A percentile compares a stretch with the other conserved stretches of the same genome.
Conservation (phyloP, 1,284 basidiomycete species). For the Pyrrhoderma lamaoense region DNA sequence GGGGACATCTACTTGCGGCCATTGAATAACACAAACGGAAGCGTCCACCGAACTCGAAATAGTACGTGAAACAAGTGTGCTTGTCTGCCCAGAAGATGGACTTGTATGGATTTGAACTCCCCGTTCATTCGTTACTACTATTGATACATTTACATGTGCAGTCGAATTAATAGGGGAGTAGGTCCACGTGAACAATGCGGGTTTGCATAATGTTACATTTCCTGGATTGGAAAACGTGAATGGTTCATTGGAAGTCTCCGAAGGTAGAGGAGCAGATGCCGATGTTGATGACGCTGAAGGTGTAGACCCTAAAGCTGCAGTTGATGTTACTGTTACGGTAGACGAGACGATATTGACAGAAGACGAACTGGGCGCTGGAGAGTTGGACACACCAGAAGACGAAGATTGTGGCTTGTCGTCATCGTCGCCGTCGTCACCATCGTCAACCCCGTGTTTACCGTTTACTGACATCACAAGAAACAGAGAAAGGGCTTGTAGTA, state of each 20-base stretch:
- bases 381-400: no score
- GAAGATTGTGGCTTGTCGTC: slow-evolving; percentile 5
- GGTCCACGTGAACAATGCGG: slow-evolving; percentile 21
- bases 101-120: neutral
- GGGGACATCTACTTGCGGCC: slow-evolving; percentile 24
- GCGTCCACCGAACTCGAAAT: slow-evolving; percentile 21
- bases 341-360: neutral
- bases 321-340: neutral
- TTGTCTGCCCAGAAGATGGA: slow-evolving; percentile 1
- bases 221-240: slow-evolving; percentile 22
- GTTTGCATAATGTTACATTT: slow-evolving; percentile 23
- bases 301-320: neutral
- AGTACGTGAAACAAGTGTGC: slow-evolving; percentile 19
- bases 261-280: neutral
- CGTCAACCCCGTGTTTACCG: slow-evolving; percentile 5
- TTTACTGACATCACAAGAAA: neutral
- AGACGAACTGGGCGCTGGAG: neutral
- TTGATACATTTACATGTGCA: slow-evolving; percentile 16
- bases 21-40: slow-evolving; percentile 18
- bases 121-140: slow-evolving; percentile 24
- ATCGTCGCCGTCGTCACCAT: neutral
- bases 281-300: neutral
- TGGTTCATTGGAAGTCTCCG: neutral
- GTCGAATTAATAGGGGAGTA: slow-evolving; percentile 1
- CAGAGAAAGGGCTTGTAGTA: neutral